Evolutionary conservation across 345 rosid species (phyloP).

Genomic region (Sonneratia caseolaris): DNA sequence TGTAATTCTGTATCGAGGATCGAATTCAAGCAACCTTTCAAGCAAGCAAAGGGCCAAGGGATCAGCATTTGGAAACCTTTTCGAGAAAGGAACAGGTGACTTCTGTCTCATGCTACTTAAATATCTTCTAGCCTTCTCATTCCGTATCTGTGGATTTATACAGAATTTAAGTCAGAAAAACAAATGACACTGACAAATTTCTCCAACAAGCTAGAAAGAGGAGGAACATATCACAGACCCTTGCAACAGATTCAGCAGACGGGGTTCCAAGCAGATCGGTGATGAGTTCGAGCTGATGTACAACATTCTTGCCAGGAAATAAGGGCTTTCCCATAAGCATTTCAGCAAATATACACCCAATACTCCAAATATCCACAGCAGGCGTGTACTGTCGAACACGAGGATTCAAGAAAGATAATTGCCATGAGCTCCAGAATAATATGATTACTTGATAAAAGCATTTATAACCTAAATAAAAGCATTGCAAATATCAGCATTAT

Average conservation of each 20-base stretch:
- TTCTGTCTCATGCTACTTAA: conserved; percentile 72
- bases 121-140: conserved; percentile 91
- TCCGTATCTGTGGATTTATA: conserved; percentile 55
- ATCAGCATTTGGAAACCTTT: conserved; percentile 56
- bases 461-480: not conserved
- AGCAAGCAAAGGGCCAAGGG: conserved; percentile 69
- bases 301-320: conserved; percentile 97
- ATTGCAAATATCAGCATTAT: not conserved
- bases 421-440: not conserved
- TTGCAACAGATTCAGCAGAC: conserved; percentile 55
- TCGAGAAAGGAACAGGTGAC: conserved; percentile 45
- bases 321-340: conserved; percentile 81
- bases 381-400: conserved; percentile 79
- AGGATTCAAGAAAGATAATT: conserved; percentile 1
- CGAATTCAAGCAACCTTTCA: conserved; percentile 81
- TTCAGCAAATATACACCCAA: conserved; percentile 97
- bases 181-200: not conserved
- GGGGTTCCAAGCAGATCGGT: conserved; percentile 99
- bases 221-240: conserved; percentile 37
- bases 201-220: conserved; percentile 5
- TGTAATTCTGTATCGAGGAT: conserved; percentile 89
- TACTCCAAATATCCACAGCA: conserved; percentile 96
- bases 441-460: not conserved
- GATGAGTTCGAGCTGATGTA: conserved; percentile 75
- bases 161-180: not conserved